A percentile compares a stretch with the other conserved stretches of the same genome.
Conservation (phyloP, 495 filamentous ascomycete genomes). For the Penicillium odoratum region DNA sequence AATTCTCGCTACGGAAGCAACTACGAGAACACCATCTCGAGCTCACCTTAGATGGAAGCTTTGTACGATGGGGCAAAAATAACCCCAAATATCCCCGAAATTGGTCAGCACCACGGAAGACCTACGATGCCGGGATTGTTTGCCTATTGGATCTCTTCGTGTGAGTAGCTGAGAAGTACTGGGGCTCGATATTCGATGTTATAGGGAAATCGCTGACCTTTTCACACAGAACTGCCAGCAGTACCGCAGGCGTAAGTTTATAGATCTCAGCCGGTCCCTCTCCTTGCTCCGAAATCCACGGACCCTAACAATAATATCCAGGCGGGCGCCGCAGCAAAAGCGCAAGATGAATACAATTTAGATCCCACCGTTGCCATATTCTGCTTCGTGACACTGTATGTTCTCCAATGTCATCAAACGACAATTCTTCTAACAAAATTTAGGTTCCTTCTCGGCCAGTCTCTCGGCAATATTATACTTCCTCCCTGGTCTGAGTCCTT, state of each 20-base stretch:
- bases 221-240: slow-evolving; percentile 37
- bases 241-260: slow-evolving; percentile 40
- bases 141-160: slow-evolving; percentile 44
- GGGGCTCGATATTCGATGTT: too few relatives aligned
- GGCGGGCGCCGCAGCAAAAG: slow-evolving; percentile 37
- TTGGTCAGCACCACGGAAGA: slow-evolving; percentile 37
- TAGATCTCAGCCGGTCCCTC: background rate
- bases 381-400: slow-evolving; percentile 41
- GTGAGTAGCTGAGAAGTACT: slow-evolving; percentile 14
- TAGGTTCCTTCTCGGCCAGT: slow-evolving; percentile 53
- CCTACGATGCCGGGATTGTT: slow-evolving; percentile 36
- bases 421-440: background rate
- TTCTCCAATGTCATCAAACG: background rate
- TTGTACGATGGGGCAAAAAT: slow-evolving; percentile 37
- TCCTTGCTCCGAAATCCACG: background rate
- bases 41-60: slow-evolving; percentile 35
- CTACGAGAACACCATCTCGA: slow-evolving; percentile 28
- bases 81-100: slow-evolving; percentile 44
- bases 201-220: too few relatives aligned
- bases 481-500: slow-evolving; percentile 54
- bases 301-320: slow-evolving; percentile 10
- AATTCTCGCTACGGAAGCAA: slow-evolving; percentile 15
- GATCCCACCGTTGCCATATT: slow-evolving; percentile 34
- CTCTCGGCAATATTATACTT: slow-evolving; percentile 48
- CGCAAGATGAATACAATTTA: slow-evolving; percentile 32